Conservation (phyloP, 139 green algal species). For the Picochlorum sp. region DNA sequence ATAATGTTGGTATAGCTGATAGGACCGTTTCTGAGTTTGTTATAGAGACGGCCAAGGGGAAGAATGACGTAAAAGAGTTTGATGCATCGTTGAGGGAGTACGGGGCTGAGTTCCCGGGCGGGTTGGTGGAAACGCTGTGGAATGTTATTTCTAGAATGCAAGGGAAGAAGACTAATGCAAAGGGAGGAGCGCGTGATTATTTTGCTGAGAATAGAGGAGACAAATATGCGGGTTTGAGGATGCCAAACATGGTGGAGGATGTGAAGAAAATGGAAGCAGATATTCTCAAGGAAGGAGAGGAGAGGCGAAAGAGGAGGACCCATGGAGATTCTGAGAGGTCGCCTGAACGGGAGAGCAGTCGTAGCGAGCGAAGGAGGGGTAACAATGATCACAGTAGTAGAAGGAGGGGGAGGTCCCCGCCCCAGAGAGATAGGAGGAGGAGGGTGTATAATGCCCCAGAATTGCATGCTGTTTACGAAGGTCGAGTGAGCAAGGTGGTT, state of each 20-base stretch:
- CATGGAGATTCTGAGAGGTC: conserved; percentile 13
- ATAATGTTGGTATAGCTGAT: conserved; percentile 86
- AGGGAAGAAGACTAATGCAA: background rate
- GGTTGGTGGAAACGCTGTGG: conserved; percentile 81
- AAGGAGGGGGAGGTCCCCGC: conserved; percentile 10
- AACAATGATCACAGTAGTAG: background rate
- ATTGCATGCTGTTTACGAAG: conserved; percentile 67
- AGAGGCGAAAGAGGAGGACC: conserved; percentile 1
- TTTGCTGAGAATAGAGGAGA: conserved; percentile 1
- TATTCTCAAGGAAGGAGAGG: conserved; percentile 20
- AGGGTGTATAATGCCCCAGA: conserved; percentile 47
- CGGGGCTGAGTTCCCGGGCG: conserved; percentile 70
- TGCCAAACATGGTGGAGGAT: conserved; percentile 64
- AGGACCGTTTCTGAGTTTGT: conserved; percentile 95
- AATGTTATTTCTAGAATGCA: conserved; percentile 69
- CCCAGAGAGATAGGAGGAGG: conserved; percentile 1
- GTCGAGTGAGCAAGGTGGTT: conserved; percentile 71
- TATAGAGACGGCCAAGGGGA: conserved; percentile 65
- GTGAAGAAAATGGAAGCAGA: conserved; percentile 55
- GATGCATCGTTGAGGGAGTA: conserved; percentile 41
- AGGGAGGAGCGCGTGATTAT: background rate
- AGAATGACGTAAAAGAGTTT: conserved; percentile 52
- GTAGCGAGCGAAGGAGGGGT: conserved; percentile 8
- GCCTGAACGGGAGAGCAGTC: conserved; percentile 17
- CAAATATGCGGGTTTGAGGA: conserved; percentile 44